phyloP scores from a whole-genome alignment of 1,284 basidiomycete genomes.

The Chalciporus piperatoides region DNA sequence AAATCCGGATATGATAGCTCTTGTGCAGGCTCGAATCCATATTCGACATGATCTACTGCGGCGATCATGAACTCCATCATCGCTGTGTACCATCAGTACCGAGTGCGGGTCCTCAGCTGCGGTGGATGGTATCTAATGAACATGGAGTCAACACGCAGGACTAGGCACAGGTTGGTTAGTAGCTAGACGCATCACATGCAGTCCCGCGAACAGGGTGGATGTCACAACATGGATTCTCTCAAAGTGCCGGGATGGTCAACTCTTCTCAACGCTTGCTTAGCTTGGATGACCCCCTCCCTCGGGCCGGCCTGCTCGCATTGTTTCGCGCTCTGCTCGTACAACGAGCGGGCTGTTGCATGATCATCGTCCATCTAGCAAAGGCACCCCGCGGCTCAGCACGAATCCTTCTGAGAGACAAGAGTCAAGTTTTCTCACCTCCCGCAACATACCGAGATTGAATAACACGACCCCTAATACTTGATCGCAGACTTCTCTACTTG shows the following conservation, averaged over 20 bases:
- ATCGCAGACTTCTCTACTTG: constrained; percentile 44
- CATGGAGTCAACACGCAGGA: too few relatives aligned
- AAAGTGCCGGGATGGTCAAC: constrained; percentile 23
- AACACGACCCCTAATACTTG: constrained; percentile 54
- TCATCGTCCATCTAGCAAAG: constrained; percentile 51
- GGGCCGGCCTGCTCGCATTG: constrained; percentile 49
- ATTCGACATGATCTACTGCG: too few relatives aligned
- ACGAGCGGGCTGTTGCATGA: constrained; percentile 38
- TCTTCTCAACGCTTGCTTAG: constrained; percentile 44
- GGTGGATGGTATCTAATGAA: too few relatives aligned
- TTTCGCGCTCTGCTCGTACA: constrained; percentile 45
- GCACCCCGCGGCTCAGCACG: not conserved
- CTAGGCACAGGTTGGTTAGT: too few relatives aligned
- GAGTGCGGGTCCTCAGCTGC: too few relatives aligned
- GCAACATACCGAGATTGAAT: constrained; percentile 56
- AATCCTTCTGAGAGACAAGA: not conserved
- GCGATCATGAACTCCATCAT: too few relatives aligned
- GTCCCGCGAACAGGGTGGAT: too few relatives aligned
- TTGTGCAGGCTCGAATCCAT: too few relatives aligned
- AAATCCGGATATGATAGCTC: too few relatives aligned
- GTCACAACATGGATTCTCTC: not conserved
- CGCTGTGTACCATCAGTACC: too few relatives aligned
- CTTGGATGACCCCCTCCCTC: constrained; percentile 48
- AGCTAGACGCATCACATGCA: too few relatives aligned
- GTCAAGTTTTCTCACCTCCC: constrained; percentile 36